phyloP scores from a whole-genome alignment of 805 yeast genomes.

The Yamadazyma sp. region DNA sequence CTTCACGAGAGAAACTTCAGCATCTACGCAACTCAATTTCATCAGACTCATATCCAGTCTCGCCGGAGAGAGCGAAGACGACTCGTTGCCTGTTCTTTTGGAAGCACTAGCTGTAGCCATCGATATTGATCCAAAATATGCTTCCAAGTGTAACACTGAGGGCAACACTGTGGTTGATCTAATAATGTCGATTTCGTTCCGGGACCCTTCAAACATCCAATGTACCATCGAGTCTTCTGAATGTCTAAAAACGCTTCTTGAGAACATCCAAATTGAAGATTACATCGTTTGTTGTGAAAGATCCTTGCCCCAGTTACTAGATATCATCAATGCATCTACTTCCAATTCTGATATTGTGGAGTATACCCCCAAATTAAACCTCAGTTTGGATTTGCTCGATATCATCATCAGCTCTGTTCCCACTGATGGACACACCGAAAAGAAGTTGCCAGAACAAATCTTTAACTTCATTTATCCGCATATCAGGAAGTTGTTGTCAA shows the following conservation, averaged over 20 bases:
- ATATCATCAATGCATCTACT: constrained; percentile 31
- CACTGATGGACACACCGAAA: constrained; percentile 2
- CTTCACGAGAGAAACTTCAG: constrained; percentile 12
- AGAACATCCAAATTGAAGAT: constrained; percentile 40
- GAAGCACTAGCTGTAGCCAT: constrained; percentile 67
- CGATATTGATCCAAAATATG: constrained; percentile 29
- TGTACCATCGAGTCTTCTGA: constrained; percentile 66
- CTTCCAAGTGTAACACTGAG: constrained; percentile 20
- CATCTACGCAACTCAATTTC: constrained; percentile 32
- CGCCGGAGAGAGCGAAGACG: constrained; percentile 69
- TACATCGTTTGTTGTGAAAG: constrained; percentile 50
- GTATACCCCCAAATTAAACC: constrained; percentile 59
- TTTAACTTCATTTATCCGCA: constrained; percentile 45
- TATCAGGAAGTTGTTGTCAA: constrained; percentile 39
- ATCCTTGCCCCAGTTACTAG: constrained; percentile 52
- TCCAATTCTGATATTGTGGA: constrained; percentile 29
- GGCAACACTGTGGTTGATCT: constrained; percentile 47
- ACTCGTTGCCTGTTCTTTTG: constrained; percentile 68
- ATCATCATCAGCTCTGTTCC: constrained; percentile 50
- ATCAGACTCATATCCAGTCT: constrained; percentile 45
- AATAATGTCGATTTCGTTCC: constrained; percentile 62
- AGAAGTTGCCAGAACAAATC: constrained; percentile 37
- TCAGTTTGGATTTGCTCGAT: constrained; percentile 58
- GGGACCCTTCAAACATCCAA: constrained; percentile 75
- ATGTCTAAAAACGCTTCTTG: constrained; percentile 61